Evolutionary conservation across 345 rosid species (phyloP), one percentile per base, ranked within the genome.

Genomic region (Populus tremula): DNA sequence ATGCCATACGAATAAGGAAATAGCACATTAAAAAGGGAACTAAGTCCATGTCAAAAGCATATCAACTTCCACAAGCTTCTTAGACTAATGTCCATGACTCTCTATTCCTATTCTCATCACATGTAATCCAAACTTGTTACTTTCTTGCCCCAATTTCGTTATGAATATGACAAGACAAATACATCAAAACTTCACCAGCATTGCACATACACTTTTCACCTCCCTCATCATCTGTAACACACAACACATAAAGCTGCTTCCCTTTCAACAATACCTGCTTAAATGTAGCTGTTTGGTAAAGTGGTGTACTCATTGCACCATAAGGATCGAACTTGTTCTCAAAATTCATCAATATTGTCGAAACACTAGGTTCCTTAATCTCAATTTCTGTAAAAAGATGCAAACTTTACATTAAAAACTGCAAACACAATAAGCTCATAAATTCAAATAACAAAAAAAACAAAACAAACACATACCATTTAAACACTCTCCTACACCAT

Each of bases 281-380:
- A 84, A 93, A 96, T 1, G 98, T 93, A 59, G 96, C 96, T 0
- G 98, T 95, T 80, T 93, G 98, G 88, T 95, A 93, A 81, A 95
- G 94, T 0, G 98, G 99, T 8, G 91, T 89, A 49, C 96, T 93
- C 89, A 90, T 84, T 53, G 98, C 96, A 87, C 80, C 85, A 80
- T 82, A 92, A 47, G 98, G 97, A 86, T 96, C 99, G 80, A 89
- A 96, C 39, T 90, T 65, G 20, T 83, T 91, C 76, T 93, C 91
- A 33, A 84, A 79, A 69, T 92, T 90, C 90, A 93, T 85, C 82
- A 96, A 59, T 45, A 90, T 45, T 21, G 99, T 96, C 9, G 98
- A 87, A 63, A 96, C 66, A 70, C 96, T 80, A 69, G 89, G 91
- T 73, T 91, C 90, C 87, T 79, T 85, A 20, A 79, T 77, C 36